Base-by-base conservation (phyloP, 169 alveolate species). In the Theileria luwenshuni region DNA sequence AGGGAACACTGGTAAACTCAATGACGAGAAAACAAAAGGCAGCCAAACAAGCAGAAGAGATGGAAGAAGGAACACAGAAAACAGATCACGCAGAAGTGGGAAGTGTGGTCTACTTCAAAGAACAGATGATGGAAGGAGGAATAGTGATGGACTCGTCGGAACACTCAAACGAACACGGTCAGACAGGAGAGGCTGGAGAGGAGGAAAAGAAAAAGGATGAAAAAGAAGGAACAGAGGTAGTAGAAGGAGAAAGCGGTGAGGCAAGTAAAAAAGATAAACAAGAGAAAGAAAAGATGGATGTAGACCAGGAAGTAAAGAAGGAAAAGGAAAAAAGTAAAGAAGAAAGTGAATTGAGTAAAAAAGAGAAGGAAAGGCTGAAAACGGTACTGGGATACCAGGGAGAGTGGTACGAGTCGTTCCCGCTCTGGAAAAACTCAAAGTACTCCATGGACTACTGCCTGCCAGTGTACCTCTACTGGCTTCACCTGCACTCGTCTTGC, bases 381-480 rank as follows among this genome's bases (percentile, higher is more conserved):
- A 52, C 10, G 33, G 56, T 38, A 21, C n/a, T 45, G 32, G 87
- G 62, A n/a, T 19, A 70, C 74, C n/a, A 49, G 32, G 13, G 71
- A 84, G 42, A 74, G 72, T 7, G 79, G 84, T 43, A 62, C n/a
- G 60, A 65, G 13, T 56, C 28, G 6, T 92, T 90, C 74, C 97
- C 97, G 5, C 80, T 93, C 38, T 94, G 96, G 96, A 90, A 79
- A 54, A 68, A 83, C 3, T 86, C 94, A 19, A 79, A 91, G 48
- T 83, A 85, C 68, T 83, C 96, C 21, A 91, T 90, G 32, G 97
- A 94, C 75, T 94, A 91, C 77, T 92, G 95, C 65, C 65, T 94
- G 42, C 91, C 96, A 38, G 92, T 94, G 6, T 94, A 94, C 81
- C 77, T 94, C 71, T 86, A 80, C 63, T 94, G 97, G 97, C 76